Evolutionary conservation across 2,329 filamentous ascomycete species (phyloP), one percentile per base, ranked within the genome.

Genomic region (Penicillium sp.): DNA sequence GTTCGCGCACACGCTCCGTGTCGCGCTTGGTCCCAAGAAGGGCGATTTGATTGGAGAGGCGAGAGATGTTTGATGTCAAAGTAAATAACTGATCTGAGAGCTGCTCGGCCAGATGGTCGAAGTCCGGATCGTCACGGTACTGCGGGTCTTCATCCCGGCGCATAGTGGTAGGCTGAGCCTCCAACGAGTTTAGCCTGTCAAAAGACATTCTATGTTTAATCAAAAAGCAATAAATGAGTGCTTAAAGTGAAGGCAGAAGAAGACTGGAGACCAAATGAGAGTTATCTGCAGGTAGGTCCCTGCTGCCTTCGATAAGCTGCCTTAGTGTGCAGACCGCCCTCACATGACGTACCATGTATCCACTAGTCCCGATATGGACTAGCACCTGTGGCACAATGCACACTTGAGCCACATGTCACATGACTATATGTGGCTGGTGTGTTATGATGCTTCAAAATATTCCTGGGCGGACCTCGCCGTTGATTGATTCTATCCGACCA

Each of bases 91-190:
- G 89, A 74, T 90, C 89, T 75, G 90, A 95, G 58, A 97, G 84
- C 57, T 88, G 83, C 69, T 90, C 87, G 60, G 92, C 90, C 66
- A 96, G 84, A 56, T 85, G 82, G 70, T 90, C 85, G 81, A 97
- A 99, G 62, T 92, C 92, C 50, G 94, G 94, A 72, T 97, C 91
- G 77, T 99, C 94, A 70, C 84, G 82, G 78, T 96, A 99, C 68
- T 85, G 79, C 44, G 86, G 81, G 71, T 89, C 89, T 72, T 89
- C 86, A 58, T 85, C 81, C 61, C 86, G 84, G 60, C 89, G 81
- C 77, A 82, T 82, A 59, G 80, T 84, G 31, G 85, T 86, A 39
- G 86, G 85, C 75, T 89, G 88, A 64, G 92, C 86, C 79, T 97
- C 93, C 64, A 97, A 82, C 59, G 85, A 88, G 55, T 89, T 89